Conservation (phyloP, 2,329 filamentous ascomycete species). For the Taxawa tesnikishii region DNA sequence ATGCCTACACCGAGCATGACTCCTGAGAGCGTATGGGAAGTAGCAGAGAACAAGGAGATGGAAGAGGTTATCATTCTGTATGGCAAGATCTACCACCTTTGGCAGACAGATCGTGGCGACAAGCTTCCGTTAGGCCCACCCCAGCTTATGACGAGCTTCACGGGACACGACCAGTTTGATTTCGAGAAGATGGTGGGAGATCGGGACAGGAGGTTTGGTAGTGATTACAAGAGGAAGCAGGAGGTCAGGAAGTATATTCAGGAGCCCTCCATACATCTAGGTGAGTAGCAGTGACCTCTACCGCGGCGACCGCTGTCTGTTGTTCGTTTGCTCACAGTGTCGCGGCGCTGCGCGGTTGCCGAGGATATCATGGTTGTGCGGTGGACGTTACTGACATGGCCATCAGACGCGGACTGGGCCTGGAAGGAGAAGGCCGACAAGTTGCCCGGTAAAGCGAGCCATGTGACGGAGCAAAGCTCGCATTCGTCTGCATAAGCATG, state of each 20-base stretch:
- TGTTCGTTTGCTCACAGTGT: no score
- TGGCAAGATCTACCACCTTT: constrained; percentile 76
- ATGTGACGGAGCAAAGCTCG: no score
- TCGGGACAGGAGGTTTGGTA: constrained; percentile 42
- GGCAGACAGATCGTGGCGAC: constrained; percentile 71
- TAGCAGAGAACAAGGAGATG: constrained; percentile 71
- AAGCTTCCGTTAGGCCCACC: constrained; percentile 47
- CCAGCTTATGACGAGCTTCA: constrained; percentile 53
- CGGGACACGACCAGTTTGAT: constrained; percentile 34
- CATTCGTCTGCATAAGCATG: no score
- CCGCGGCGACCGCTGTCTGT: constrained; percentile 2
- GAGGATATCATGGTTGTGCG: no score
- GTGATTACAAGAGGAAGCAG: constrained; percentile 39
- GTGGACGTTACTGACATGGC: no score
- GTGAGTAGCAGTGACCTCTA: no score
- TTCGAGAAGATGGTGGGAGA: constrained; percentile 34
- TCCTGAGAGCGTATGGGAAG: constrained; percentile 55
- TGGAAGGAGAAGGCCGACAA: no score
- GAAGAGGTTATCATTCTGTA: constrained; percentile 61
- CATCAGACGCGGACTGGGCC: no score
- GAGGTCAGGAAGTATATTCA: constrained; percentile 41
- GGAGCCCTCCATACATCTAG: constrained; percentile 31
- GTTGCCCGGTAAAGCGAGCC: no score
- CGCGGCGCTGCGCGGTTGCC: no score
- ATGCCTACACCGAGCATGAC: constrained; percentile 51